A percentile compares a stretch with the other conserved stretches of the same genome.
phyloP scores from a whole-genome alignment of 768 basidiomycete genomes.

The Lyophyllum atratum region DNA sequence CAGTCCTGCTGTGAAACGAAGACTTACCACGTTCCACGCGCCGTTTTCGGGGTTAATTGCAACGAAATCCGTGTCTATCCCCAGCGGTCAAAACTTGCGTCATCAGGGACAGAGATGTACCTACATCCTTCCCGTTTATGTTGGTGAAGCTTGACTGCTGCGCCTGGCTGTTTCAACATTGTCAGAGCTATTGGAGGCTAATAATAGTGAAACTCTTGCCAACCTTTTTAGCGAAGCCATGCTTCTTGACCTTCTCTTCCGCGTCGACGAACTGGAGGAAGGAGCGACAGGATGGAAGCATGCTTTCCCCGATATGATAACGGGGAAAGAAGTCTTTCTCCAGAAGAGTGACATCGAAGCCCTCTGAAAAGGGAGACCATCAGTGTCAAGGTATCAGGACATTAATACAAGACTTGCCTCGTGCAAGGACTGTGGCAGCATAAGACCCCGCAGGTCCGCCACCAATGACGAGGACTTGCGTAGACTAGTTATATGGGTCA shows the following conservation, averaged over 20 bases:
- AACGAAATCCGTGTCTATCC: slow-evolving; percentile 59
- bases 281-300: slow-evolving; percentile 33
- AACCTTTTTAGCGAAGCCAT: slow-evolving; percentile 34
- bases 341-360: slow-evolving; percentile 52
- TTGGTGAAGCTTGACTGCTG: slow-evolving; percentile 59
- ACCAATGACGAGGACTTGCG: slow-evolving; percentile 35
- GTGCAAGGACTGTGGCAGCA: slow-evolving; percentile 43
- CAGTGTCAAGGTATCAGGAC: slow-evolving; percentile 5
- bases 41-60: slow-evolving; percentile 46
- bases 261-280: slow-evolving; percentile 37
- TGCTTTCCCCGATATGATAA: slow-evolving; percentile 42
- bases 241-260: slow-evolving; percentile 26
- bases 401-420: slow-evolving; percentile 38
- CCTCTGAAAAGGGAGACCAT: background rate
- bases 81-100: slow-evolving; percentile 10
- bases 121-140: slow-evolving; percentile 59
- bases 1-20: background rate
- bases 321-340: slow-evolving; percentile 48
- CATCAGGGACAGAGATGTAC: slow-evolving; percentile 15
- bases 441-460: slow-evolving; percentile 51
- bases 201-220: background rate
- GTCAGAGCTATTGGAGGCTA: background rate
- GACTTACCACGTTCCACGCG: slow-evolving; percentile 65
- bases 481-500: background rate
- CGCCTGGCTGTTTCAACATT: slow-evolving; percentile 46